Evolutionary conservation across 2,329 filamentous ascomycete species (phyloP), one percentile per base, ranked within the genome.

Genomic region (Claviceps citrina): DNA sequence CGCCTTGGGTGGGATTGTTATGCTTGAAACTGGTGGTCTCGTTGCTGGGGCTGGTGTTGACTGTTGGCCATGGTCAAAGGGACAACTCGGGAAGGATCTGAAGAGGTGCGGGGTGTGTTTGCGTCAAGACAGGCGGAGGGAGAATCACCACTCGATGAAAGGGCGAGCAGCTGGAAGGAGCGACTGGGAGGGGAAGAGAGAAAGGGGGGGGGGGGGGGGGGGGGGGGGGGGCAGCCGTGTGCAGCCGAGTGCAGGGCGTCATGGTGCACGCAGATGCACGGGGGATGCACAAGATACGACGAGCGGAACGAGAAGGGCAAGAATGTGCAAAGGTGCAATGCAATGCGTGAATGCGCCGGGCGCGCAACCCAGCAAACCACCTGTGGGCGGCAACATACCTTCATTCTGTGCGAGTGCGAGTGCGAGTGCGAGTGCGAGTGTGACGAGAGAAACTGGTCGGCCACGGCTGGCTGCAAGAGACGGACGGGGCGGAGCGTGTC

Each of bases 341-440:
- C n/a, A n/a, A n/a, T n/a, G n/a, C n/a, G 22, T 27, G 12, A 25
- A 39, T 31, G 31, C 31, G 40, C 40, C 12, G 13, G 28, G n/a
- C 15, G 22, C 27, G 39, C 27, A 27, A 35, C 22, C 8, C 26
- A 30, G 38, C 38, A 30, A 33, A 36, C 25, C 27, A 16, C 13
- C 36, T 27, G 25, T 9, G 19, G 19, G 30, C 39, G 39, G 40
- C 32, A 27, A 45, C 43, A 20, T 38, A 45, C 56, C 56, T 59
- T 59, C 56, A 59, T 59, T 44, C 55, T 58, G 55, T 57, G 53
- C 50, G 51, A 55, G 51, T 57, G 52, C 50, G 51, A 55, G 51
- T 48, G 36, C 27, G 26, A 28, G 30, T 41, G 39, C 39, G 27
- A 24, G 25, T 36, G 25, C 4, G 18, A 20, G 13, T 36, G 34